A percentile compares a stretch with the other conserved stretches of the same genome.
Evolutionary conservation across 768 basidiomycete species (phyloP).

Genomic region (Naematelia encephala): DNA sequence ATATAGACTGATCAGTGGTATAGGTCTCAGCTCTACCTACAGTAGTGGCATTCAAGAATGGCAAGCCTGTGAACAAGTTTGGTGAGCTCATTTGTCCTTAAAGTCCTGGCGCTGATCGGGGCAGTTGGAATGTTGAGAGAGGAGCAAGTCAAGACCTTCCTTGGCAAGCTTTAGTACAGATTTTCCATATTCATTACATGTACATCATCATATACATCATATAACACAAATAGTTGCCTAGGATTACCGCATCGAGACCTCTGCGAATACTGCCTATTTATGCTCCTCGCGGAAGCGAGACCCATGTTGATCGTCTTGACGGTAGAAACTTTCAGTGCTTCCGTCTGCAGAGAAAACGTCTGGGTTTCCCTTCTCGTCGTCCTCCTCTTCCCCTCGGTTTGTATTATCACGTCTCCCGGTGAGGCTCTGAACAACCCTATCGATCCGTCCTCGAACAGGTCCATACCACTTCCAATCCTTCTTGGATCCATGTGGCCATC

Average conservation of each 20-base stretch:
- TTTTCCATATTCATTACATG: background rate
- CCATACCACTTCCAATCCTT: background rate
- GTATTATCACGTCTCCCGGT: background rate
- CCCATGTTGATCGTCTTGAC: no score
- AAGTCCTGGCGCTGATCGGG: background rate
- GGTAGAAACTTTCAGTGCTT: background rate
- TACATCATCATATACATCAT: background rate
- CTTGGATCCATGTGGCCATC: no score
- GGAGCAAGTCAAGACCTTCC: conserved; percentile 38
- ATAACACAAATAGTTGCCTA: background rate
- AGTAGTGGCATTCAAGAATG: conserved; percentile 46
- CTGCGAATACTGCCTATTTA: no score
- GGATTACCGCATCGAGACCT: no score
- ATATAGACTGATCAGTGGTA: background rate
- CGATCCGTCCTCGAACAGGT: background rate
- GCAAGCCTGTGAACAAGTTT: conserved; percentile 41
- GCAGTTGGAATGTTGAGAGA: conserved; percentile 34
- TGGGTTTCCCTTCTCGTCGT: background rate
- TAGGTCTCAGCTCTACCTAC: conserved; percentile 45
- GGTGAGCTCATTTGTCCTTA: conserved; percentile 22
- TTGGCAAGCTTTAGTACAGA: conserved; percentile 22
- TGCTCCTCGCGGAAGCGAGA: no score
- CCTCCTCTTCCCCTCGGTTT: background rate
- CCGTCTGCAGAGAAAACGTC: background rate
- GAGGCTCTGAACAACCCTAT: background rate